These are phyloP conservation scores for Mortierella sp. DNA, from an alignment of 371 early-diverging fungal species.

Conservation along the genomic window DNA sequence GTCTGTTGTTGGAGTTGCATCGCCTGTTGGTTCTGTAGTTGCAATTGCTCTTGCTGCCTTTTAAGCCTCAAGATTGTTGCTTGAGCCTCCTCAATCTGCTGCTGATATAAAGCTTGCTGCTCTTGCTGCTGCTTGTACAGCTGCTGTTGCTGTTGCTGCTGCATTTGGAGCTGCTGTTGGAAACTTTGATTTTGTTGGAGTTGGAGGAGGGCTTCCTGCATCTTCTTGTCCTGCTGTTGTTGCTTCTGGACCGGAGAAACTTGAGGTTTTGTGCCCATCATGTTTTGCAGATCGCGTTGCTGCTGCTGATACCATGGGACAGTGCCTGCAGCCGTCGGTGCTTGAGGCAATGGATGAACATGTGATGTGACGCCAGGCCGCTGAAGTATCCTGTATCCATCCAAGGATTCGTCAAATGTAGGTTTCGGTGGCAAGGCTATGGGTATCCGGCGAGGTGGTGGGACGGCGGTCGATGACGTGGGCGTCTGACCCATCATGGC, in stretches of 20 bases:
- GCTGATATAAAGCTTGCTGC: constrained; percentile 37
- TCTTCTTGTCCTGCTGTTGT: constrained; percentile 22
- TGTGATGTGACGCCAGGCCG: constrained; percentile 26
- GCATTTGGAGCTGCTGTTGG: constrained; percentile 29
- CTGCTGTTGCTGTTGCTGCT: constrained; percentile 46
- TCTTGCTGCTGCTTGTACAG: constrained; percentile 38
- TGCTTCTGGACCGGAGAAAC: constrained; percentile 13
- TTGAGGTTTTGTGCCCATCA: constrained; percentile 40
- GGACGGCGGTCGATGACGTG: neutral
- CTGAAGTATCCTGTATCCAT: constrained; percentile 49
- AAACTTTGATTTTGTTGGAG: constrained; percentile 41
- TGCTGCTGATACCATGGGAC: constrained; percentile 54
- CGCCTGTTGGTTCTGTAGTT: constrained; percentile 15
- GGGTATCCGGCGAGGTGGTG: constrained; percentile 10
- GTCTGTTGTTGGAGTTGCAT: constrained; percentile 6
- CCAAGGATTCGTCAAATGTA: constrained; percentile 23
- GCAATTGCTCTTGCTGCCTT: constrained; percentile 37
- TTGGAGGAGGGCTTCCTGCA: constrained; percentile 15
- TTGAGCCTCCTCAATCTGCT: constrained; percentile 42
- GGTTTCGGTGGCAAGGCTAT: constrained; percentile 43
- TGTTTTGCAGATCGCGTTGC: constrained; percentile 47
- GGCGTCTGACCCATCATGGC: constrained; percentile 18
- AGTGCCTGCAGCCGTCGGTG: constrained; percentile 17
- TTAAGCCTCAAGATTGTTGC: constrained; percentile 42
- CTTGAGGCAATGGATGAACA: neutral